These are phyloP conservation scores for Darksidea phi DNA, from an alignment of 495 filamentous ascomycete species.

Conservation along the genomic window DNA sequence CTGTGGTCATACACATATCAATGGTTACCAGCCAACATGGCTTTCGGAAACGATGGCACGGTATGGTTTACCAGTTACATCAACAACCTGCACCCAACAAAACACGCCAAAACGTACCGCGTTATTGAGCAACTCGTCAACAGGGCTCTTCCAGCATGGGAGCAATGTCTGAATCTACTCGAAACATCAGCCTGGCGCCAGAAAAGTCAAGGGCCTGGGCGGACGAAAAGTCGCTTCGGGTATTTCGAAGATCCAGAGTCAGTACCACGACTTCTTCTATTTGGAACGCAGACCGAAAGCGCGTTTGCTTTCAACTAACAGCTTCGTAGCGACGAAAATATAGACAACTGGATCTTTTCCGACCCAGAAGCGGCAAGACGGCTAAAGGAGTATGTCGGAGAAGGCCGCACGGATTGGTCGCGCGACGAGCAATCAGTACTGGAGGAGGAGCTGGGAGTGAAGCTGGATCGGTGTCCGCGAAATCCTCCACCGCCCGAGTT, in stretches of 20 bases:
- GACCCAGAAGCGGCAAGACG: background rate
- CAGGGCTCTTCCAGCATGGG: constrained; percentile 47
- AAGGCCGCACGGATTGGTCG: background rate
- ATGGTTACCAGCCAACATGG: constrained; percentile 45
- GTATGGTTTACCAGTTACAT: constrained; percentile 49
- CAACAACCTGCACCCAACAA: constrained; percentile 50
- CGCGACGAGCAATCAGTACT: too few species aligned
- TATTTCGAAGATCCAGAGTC: background rate
- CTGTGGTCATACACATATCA: constrained; percentile 49
- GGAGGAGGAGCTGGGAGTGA: too few species aligned
- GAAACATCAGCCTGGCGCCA: background rate
- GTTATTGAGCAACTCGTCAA: constrained; percentile 49
- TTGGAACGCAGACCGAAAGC: too few species aligned
- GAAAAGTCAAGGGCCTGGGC: too few species aligned
- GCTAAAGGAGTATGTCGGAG: background rate
- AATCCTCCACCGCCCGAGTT: background rate
- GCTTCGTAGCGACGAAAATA: background rate
- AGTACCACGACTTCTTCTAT: too few species aligned
- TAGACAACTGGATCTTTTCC: background rate
- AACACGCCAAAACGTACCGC: constrained; percentile 41
- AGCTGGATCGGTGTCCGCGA: too few species aligned
- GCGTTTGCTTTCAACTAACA: background rate
- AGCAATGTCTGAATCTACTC: constrained; percentile 22
- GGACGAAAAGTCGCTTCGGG: too few species aligned
- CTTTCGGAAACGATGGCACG: constrained; percentile 37